These are phyloP conservation scores for Boletus sp. DNA, from an alignment of 768 basidiomycete species.

Conservation along the genomic window DNA sequence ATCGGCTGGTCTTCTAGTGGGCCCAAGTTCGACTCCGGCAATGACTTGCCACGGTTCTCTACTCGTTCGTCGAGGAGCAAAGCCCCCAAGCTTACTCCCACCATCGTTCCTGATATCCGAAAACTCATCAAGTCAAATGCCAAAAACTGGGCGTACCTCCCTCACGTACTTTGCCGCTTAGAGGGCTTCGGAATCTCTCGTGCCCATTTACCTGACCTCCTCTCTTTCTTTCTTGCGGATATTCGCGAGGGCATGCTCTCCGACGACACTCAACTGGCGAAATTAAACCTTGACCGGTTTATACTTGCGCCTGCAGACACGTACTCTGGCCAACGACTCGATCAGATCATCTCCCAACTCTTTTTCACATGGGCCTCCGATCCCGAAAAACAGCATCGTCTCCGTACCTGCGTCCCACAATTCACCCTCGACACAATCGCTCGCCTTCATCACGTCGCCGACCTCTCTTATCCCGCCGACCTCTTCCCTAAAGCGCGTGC, in stretches of 20 bases:
- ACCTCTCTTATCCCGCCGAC: slow-evolving; percentile 49
- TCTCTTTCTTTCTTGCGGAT: slow-evolving; percentile 40
- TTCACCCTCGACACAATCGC: slow-evolving; percentile 40
- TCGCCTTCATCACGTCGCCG: slow-evolving; percentile 37
- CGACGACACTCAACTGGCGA: slow-evolving; percentile 15
- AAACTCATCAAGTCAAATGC: slow-evolving; percentile 38
- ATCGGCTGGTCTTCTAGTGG: slow-evolving; percentile 3
- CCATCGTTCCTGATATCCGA: slow-evolving; percentile 11
- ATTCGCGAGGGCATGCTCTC: slow-evolving; percentile 36
- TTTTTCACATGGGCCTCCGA: slow-evolving; percentile 57
- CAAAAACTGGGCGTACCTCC: slow-evolving; percentile 37
- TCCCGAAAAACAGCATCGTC: slow-evolving; percentile 25
- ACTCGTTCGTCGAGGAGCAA: not conserved
- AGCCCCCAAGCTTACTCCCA: not conserved
- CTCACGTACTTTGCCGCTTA: slow-evolving; percentile 40
- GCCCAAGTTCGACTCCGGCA: not conserved
- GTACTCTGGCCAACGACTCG: slow-evolving; percentile 32
- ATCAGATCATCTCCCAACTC: slow-evolving; percentile 49
- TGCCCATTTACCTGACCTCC: slow-evolving; percentile 38
- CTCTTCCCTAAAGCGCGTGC: slow-evolving; percentile 51
- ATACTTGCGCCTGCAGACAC: slow-evolving; percentile 32
- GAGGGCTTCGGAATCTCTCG: slow-evolving; percentile 48
- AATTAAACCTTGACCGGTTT: slow-evolving; percentile 46
- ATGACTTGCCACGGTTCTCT: not conserved
- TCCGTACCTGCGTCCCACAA: slow-evolving; percentile 28